Evolutionary conservation across 2,329 filamentous ascomycete species (phyloP).

Genomic region (Emmonsiellopsis sp.): DNA sequence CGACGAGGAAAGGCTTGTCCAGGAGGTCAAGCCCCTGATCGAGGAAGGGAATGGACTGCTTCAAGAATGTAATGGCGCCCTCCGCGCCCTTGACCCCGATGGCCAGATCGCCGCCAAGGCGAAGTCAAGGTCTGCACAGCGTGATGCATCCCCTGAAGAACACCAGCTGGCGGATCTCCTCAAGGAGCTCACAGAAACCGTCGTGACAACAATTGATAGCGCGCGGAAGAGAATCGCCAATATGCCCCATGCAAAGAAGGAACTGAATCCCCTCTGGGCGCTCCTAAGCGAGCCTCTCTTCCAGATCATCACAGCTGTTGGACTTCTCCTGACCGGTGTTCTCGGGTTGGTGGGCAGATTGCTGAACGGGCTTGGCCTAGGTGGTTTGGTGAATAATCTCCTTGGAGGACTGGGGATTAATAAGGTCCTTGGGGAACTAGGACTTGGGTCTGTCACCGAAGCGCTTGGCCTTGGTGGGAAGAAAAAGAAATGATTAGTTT

Average conservation of each 20-base stretch:
- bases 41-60: slow-evolving; percentile 77
- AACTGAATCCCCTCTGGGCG: slow-evolving; percentile 80
- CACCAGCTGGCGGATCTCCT: slow-evolving; percentile 73
- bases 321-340: slow-evolving; percentile 71
- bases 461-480: slow-evolving; percentile 17
- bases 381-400: slow-evolving; percentile 68
- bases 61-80: slow-evolving; percentile 74
- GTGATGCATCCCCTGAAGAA: slow-evolving; percentile 73
- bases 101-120: slow-evolving; percentile 76
- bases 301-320: slow-evolving; percentile 87
- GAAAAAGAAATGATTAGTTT: slow-evolving; percentile 6
- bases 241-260: slow-evolving; percentile 92
- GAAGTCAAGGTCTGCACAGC: slow-evolving; percentile 66
- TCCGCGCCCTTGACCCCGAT: slow-evolving; percentile 82
- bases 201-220: slow-evolving; percentile 75
- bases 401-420: slow-evolving; percentile 62
- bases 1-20: slow-evolving; percentile 81
- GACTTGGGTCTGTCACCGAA: slow-evolving; percentile 40
- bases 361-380: slow-evolving; percentile 71
- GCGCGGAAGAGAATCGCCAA: slow-evolving; percentile 81
- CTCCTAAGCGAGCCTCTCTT: slow-evolving; percentile 69
- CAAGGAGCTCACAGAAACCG: slow-evolving; percentile 72
- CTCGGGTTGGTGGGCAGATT: slow-evolving; percentile 74
- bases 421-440: slow-evolving; percentile 39
- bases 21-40: slow-evolving; percentile 77